Conservation (phyloP, 2,329 filamentous ascomycete species). For the Chaetomium sp. region DNA sequence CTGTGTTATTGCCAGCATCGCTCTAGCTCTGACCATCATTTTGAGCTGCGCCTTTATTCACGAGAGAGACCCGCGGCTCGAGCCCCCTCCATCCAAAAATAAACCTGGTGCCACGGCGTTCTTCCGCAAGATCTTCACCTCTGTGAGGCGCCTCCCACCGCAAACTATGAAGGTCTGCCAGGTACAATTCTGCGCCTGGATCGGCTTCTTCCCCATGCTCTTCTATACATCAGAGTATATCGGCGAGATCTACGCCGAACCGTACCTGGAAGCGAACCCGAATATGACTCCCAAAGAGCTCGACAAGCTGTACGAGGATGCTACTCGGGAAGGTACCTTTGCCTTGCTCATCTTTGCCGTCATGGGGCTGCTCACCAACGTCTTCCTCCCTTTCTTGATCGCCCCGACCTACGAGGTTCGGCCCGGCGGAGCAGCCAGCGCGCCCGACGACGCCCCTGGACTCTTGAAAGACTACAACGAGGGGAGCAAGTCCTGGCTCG, state of each 20-base stretch:
- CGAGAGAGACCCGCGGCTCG: constrained; percentile 74
- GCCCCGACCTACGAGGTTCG: constrained; percentile 65
- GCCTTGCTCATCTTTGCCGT: constrained; percentile 84
- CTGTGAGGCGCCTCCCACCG: constrained; percentile 70
- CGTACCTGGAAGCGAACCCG: constrained; percentile 69
- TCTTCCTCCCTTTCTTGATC: constrained; percentile 79
- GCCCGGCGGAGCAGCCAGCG: constrained; percentile 27
- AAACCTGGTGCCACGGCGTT: constrained; percentile 67
- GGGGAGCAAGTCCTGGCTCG: constrained; percentile 41
- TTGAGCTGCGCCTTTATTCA: constrained; percentile 63
- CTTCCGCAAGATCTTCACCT: constrained; percentile 70
- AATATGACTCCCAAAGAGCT: constrained; percentile 71
- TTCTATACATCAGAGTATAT: constrained; percentile 96
- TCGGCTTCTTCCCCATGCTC: constrained; percentile 91
- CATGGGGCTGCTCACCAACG: constrained; percentile 73
- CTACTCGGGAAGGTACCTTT: constrained; percentile 81
- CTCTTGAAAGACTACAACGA: constrained; percentile 29
- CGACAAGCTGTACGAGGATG: constrained; percentile 73
- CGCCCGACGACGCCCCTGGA: constrained; percentile 28
- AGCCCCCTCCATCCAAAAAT: constrained; percentile 54
- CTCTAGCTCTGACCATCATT: constrained; percentile 61
- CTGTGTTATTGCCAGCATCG: constrained; percentile 74
- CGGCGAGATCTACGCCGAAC: constrained; percentile 85
- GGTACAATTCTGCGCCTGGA: constrained; percentile 82
- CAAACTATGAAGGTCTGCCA: constrained; percentile 78